Evolutionary conservation across 805 yeast genomes (phyloP).

Genomic region (Ogataea zsoltii): DNA sequence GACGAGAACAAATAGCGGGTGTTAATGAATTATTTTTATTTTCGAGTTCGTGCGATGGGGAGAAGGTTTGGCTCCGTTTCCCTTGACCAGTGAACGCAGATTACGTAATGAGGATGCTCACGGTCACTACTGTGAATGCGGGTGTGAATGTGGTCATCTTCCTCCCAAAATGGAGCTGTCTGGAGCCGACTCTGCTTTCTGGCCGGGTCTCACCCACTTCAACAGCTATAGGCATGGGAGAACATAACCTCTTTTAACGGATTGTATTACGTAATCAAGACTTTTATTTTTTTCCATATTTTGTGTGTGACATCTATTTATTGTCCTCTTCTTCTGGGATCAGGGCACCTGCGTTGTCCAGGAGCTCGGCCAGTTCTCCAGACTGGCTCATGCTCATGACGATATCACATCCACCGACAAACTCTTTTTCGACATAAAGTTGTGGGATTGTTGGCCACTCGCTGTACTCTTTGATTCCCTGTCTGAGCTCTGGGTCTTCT

Average conservation of each 20-base stretch:
- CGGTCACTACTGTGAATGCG: neutral
- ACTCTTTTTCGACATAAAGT: conserved; percentile 84
- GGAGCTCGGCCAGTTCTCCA: conserved; percentile 86
- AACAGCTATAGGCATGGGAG: neutral
- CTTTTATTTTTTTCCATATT: no score
- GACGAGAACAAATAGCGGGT: conserved; percentile 16
- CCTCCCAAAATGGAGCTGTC: conserved; percentile 25
- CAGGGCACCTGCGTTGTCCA: conserved; percentile 76
- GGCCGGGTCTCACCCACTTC: neutral
- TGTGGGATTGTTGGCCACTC: conserved; percentile 99
- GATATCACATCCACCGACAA: conserved; percentile 97
- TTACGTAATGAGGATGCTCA: neutral
- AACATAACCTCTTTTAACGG: neutral
- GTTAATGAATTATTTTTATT: neutral
- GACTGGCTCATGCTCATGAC: conserved; percentile 84
- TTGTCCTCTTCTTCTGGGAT: conserved; percentile 68
- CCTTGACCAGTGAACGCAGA: neutral
- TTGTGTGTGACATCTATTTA: neutral
- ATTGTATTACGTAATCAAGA: no score
- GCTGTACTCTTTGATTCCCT: conserved; percentile 92
- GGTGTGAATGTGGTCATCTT: neutral
- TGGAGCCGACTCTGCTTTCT: conserved; percentile 1
- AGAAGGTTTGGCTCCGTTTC: conserved; percentile 1
- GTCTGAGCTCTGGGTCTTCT: conserved; percentile 91
- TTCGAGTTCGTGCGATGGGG: conserved; percentile 3